phyloP scores from a whole-genome alignment of 2,329 filamentous ascomycete species.

The Xylaria digitata region DNA sequence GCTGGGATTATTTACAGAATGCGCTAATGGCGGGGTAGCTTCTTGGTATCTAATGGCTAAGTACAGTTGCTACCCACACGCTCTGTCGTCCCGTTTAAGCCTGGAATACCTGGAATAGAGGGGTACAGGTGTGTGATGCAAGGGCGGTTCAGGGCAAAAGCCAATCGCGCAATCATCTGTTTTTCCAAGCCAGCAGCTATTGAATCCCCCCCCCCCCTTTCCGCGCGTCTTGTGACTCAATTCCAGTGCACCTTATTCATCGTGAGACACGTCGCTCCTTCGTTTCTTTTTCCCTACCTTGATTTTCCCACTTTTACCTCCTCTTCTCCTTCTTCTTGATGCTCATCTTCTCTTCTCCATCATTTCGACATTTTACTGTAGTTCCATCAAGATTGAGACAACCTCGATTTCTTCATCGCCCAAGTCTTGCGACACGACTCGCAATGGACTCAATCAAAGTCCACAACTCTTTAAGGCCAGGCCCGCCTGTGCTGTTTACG shows the following conservation, averaged over 20 bases:
- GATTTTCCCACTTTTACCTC: not conserved
- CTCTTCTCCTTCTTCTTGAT: constrained; percentile 33
- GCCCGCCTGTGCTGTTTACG: constrained; percentile 77
- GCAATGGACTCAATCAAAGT: constrained; percentile 73
- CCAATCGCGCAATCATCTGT: constrained; percentile 20
- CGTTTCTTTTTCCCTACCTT: constrained; percentile 7
- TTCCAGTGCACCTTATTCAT: constrained; percentile 15
- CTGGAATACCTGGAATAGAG: constrained; percentile 17
- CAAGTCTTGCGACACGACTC: constrained; percentile 52
- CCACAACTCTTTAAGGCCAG: constrained; percentile 81
- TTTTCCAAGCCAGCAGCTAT: no score
- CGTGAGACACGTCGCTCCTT: constrained; percentile 30
- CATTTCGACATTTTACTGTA: constrained; percentile 47
- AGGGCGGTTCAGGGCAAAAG: constrained; percentile 28
- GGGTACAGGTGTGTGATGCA: constrained; percentile 29
- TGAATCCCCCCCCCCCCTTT: no score
- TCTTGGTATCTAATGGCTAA: not conserved
- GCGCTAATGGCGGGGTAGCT: constrained; percentile 39
- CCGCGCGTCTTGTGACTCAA: constrained; percentile 37
- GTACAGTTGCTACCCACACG: not conserved
- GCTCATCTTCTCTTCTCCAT: constrained; percentile 27
- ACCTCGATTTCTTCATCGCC: constrained; percentile 44
- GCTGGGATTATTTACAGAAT: constrained; percentile 13
- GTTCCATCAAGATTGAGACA: constrained; percentile 40
- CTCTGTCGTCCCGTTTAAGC: not conserved